Conservation (phyloP, 2,329 filamentous ascomycete genomes). For the Chaetomium strumarium region DNA sequence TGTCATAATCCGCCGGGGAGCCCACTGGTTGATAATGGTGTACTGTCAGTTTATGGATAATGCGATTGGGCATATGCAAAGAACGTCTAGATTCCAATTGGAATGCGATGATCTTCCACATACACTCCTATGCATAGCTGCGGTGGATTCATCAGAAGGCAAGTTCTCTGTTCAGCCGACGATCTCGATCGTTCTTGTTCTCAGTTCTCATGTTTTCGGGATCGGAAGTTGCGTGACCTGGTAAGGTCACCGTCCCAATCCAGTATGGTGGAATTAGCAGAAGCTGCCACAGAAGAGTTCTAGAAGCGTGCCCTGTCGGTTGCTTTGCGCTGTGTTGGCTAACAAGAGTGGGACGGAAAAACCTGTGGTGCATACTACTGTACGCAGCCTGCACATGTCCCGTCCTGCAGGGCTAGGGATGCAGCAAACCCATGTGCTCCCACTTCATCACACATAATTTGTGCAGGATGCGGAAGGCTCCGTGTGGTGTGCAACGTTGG, state of each 20-base stretch:
- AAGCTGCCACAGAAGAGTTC: constrained; percentile 12
- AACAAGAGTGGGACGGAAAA: not conserved
- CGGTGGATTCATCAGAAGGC: not conserved
- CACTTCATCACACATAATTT: no score
- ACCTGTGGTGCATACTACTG: no score
- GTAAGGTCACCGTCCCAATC: constrained; percentile 7
- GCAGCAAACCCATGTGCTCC: not conserved
- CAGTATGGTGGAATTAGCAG: constrained; percentile 1
- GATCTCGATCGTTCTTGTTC: not conserved
- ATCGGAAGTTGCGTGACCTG: not conserved
- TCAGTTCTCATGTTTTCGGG: no score
- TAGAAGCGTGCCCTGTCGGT: constrained; percentile 12
- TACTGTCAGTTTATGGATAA: not conserved
- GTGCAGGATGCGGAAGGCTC: constrained; percentile 5
- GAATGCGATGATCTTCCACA: no score
- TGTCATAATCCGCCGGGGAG: no score
- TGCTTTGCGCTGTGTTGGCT: not conserved
- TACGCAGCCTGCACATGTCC: constrained; percentile 8
- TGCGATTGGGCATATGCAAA: constrained; percentile 12
- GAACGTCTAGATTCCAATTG: constrained; percentile 13
- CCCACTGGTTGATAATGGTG: not conserved
- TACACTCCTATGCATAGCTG: no score
- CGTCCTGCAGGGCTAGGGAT: constrained; percentile 2
- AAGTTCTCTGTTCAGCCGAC: not conserved
- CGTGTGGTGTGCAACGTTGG: not conserved